Base-by-base conservation (phyloP, 352 stramenopile species). In the Phytophthora fragariaefolia region DNA sequence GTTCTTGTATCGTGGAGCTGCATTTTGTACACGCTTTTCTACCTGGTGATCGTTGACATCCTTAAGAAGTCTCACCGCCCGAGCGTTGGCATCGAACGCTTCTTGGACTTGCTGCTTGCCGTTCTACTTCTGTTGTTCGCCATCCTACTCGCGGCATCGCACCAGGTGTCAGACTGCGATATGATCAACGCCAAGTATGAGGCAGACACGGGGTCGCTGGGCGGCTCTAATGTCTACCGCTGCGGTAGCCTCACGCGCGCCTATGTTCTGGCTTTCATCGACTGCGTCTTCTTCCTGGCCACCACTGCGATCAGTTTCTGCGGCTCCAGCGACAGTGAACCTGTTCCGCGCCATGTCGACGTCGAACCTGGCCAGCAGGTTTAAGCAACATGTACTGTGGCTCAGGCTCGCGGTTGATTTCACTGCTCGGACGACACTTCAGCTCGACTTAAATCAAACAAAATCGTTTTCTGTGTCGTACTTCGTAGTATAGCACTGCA, bases 11-110 rank as follows among this genome's bases (percentile, higher is more conserved):
- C 70, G 10, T 84, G 76, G 66, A 82, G 73, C 52, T 77, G 70
- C 71, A 76, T 76, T 53, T 27, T 80, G 30, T 84, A 84, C 76
- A 74, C 73, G 38, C 53, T 82, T 3, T 84, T 73, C 70, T 71
- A 82, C 38, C 49, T 84, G 8, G 56, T 80, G 4, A 52, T 71
- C 22, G 76, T 84, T 4, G 71, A 80, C 54, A 71, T 71, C 34
- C 58, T 83, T 59, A 78, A 79, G 63, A 67, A 77, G 50, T 69
- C 76, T 38, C 69, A 64, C 48, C 73, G 73, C 30, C 76, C 73
- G 9, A 68, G 48, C 15, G 54, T 69, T 23, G 58, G 63, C 15
- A 42, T 77, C 15, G 76, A 83, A 58, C 69, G 73, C 7, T 34
- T 76, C 23, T 27, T 80, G 22, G 76, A 83, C 47, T 42, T 67